Base-by-base conservation (phyloP, 2,329 filamentous ascomycete genomes). In the Gaeumannomyces tritici region DNA sequence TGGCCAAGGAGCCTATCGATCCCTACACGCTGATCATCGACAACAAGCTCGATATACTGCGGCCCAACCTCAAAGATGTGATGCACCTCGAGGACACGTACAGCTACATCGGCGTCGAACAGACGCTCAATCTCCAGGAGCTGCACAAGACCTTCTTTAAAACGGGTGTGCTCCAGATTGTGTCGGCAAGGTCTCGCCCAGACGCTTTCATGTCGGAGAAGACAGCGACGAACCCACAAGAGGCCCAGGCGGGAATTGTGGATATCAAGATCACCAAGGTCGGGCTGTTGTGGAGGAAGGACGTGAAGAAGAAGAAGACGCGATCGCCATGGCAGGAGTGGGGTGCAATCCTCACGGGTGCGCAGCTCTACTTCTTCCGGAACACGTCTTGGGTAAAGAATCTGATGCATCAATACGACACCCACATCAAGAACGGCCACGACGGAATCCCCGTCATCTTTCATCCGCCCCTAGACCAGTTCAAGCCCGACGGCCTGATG, bases 201-300 rank as follows among this genome's bases (percentile, higher is more conserved):
- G 93, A 97, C 72, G 95, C 95, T 1, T 99, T 98, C 75, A 92
- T 96, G 85, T 88, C 89, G 0, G 91, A 95, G 66, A 88, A 90
- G 68, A 93, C 90, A 15, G 87, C 90, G 55, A 88, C 86, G 35
- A 96, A 96, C 67, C 91, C 93, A 0, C 82, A 90, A 29, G 91
- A 95, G 65, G 90, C 91, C 1, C 90, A 95, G 66, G 91, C 92
- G 3, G 95, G 95, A 15, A 89, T 99, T 63, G 93, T 99, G 13
- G 93, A 98, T 74, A 96, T 99, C 71, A 96, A 96, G 69, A 89
- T 98, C 57, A 96, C 93, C 57, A 99, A 98, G 74, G 93, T 99
- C 60, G 95, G 95, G 4, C 78, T 96, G 1, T 74, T 99, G 35
- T 99, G 95, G 95, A 87, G 95, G 57, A 99, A 99, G 72, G 92